Conservation (phyloP, 1,284 basidiomycete genomes). For the Wallemia mellicola region DNA sequence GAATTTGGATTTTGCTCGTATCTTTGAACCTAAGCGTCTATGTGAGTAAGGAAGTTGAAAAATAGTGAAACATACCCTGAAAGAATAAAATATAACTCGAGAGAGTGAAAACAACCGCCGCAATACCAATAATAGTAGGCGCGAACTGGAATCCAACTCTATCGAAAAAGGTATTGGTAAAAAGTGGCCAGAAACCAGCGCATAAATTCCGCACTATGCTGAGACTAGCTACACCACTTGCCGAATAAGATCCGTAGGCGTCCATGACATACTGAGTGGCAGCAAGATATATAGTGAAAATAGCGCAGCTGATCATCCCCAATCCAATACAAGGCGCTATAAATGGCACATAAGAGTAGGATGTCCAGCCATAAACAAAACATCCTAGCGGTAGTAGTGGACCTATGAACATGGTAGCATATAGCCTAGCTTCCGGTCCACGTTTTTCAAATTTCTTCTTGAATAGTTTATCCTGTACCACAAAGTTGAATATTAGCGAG, state of each 20-base stretch:
- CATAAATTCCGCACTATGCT: background rate
- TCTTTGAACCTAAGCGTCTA: background rate
- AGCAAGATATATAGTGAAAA: slow-evolving; percentile 12
- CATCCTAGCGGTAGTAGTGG: slow-evolving; percentile 8
- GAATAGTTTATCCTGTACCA: slow-evolving; percentile 6
- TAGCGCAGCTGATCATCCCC: slow-evolving; percentile 7
- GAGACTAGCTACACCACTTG: slow-evolving; percentile 5
- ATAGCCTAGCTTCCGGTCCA: slow-evolving; percentile 11
- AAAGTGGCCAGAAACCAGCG: background rate
- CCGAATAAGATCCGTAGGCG: slow-evolving; percentile 12
- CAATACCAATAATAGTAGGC: background rate
- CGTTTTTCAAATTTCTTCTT: slow-evolving; percentile 6
- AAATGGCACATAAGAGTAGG: slow-evolving; percentile 6
- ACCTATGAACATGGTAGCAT: slow-evolving; percentile 8
- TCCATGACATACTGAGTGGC: slow-evolving; percentile 9
- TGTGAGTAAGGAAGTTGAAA: background rate
- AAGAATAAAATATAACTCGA: background rate
- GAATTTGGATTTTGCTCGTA: background rate
- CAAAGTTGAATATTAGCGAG: background rate
- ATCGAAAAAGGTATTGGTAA: background rate
- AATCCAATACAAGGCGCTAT: slow-evolving; percentile 11
- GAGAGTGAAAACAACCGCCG: background rate
- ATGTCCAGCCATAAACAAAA: slow-evolving; percentile 8
- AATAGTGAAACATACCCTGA: background rate
- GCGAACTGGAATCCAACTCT: background rate